Conservation (phyloP, 2,329 filamentous ascomycete species). For the Colletotrichum euphorbiae region DNA sequence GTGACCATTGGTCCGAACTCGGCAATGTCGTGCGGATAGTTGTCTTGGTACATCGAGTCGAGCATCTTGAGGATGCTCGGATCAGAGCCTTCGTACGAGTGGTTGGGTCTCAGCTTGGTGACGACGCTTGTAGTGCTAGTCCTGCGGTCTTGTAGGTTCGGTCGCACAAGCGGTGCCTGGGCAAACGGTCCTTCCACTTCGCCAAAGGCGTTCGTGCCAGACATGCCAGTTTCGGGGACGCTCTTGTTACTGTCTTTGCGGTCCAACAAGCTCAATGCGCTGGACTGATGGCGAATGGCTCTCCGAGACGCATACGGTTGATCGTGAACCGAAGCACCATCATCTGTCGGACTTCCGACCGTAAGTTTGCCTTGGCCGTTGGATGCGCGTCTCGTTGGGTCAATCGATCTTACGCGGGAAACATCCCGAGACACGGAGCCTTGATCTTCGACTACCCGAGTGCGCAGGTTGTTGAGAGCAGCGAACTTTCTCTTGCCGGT, state of each 20-base stretch:
- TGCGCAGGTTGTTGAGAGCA: constrained; percentile 56
- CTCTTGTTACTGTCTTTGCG: constrained; percentile 70
- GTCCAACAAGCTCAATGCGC: constrained; percentile 69
- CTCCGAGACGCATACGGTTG: constrained; percentile 57
- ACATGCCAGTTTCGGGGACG: constrained; percentile 68
- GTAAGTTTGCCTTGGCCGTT: constrained; percentile 43
- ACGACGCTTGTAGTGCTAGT: constrained; percentile 43
- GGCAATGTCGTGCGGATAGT: constrained; percentile 72
- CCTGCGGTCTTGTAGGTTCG: constrained; percentile 47
- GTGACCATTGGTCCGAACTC: constrained; percentile 86
- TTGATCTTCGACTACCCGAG: constrained; percentile 43
- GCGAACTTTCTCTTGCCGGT: constrained; percentile 64
- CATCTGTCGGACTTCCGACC: constrained; percentile 46
- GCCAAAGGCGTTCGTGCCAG: constrained; percentile 69
- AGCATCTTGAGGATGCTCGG: constrained; percentile 77
- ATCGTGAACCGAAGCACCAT: constrained; percentile 53
- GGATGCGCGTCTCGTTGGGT: constrained; percentile 53
- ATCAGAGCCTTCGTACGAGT: constrained; percentile 87
- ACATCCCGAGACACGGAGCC: constrained; percentile 43
- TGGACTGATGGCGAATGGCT: constrained; percentile 67
- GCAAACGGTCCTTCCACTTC: constrained; percentile 69
- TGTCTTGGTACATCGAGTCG: constrained; percentile 85
- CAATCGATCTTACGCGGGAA: constrained; percentile 50
- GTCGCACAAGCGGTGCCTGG: constrained; percentile 48
- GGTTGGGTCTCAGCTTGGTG: constrained; percentile 57